Conservation (phyloP, 495 filamentous ascomycete genomes). For the Coniosporium apollinis region DNA sequence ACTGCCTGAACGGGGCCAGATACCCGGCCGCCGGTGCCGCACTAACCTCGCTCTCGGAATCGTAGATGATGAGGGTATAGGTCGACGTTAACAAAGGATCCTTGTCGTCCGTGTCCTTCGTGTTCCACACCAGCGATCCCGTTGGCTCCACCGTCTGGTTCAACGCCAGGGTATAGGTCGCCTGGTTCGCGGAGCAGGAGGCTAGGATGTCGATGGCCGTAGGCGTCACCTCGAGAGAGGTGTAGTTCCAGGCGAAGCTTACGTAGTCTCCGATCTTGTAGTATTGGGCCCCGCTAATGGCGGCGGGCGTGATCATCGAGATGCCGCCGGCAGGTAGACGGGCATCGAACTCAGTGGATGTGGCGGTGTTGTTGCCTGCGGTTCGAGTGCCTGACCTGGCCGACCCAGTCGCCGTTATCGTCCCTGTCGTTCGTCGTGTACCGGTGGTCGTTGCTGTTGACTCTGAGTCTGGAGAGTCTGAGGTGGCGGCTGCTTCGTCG, state of each 20-base stretch:
- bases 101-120: constrained; percentile 42
- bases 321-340: constrained; percentile 54
- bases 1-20: constrained; percentile 43
- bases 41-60: constrained; percentile 44
- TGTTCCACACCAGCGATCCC: constrained; percentile 61
- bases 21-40: constrained; percentile 55
- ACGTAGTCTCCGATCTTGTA: constrained; percentile 80
- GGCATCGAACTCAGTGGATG: constrained; percentile 40
- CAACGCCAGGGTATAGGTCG: constrained; percentile 47
- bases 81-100: constrained; percentile 48
- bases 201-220: constrained; percentile 68
- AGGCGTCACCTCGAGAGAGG: constrained; percentile 61
- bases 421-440: constrained; percentile 4
- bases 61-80: constrained; percentile 76
- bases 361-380: constrained; percentile 27
- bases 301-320: constrained; percentile 60
- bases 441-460: not conserved
- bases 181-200: constrained; percentile 49
- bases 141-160: constrained; percentile 46
- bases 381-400: constrained; percentile 9
- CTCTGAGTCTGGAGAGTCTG: not conserved
- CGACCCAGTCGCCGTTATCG: constrained; percentile 8
- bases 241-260: constrained; percentile 93
- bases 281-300: constrained; percentile 42
- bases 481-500: not conserved